Evolutionary conservation across 169 alveolate species (phyloP), one percentile per base, ranked within the genome.

Genomic region (Miamiensis avidus): DNA sequence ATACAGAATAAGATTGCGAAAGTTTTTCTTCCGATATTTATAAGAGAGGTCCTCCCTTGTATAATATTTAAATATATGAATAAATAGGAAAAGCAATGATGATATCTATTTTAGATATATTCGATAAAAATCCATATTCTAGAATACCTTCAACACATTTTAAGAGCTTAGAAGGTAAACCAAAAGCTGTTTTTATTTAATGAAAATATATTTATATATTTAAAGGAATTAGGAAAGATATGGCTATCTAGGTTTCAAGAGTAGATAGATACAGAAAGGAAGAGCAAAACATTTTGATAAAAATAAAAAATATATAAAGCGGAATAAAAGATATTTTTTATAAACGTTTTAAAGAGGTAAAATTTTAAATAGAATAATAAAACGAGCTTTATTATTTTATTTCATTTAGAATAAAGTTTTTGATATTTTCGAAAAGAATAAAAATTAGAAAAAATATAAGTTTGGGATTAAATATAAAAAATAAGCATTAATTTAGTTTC

Each of bases 51-150:
- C 30, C 81, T 26, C 89, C 89, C 28, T 82, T 87, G 0, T 89
- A 72, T 65, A 85, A 87, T 30, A 49, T 69, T 1, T 85, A 84
- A 34, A 89, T 85, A 29, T 89, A 79, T 33, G 90, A 89, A 69
- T 87, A 89, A 73, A 77, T 81, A n/a, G 93, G 93, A 26, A 84
- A 81, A 65, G 90, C 90, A 27, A 31, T 89, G 0, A n/a, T 85
- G 25, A 84, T 89, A 15, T 81, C 86, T 26, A 49, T 89, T 15
- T 82, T 89, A 29, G 93, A 89, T 49, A 75, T 78, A 0, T 79
- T 84, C 81, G 93, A 81, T 25, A 84, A 84, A 72, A 89, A 89
- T 78, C 93, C 93, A 0, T 34, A 84, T 81, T 84, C 90, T 25
- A 83, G 93, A 76, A 81, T 89, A 11, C 91, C 92, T 49, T 49